Percentiles rank a stretch among this genome's conserved stretches.
These are phyloP conservation scores for Kwoniella heveanensis DNA, from an alignment of 768 basidiomycete genomes.

Conservation along the genomic window DNA sequence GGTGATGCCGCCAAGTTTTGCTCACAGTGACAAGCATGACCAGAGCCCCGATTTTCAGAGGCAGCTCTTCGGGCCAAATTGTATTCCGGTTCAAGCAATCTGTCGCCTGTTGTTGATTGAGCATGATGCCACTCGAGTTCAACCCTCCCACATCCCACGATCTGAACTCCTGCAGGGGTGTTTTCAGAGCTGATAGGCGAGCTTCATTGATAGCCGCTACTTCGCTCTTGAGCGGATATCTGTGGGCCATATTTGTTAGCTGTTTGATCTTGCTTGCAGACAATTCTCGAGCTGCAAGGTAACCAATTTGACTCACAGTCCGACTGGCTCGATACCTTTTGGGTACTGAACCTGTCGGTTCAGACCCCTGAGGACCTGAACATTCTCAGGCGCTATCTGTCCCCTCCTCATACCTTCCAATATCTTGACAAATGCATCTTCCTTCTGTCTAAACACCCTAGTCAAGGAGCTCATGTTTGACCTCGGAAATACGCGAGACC, in stretches of 20 bases:
- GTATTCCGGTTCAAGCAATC: conserved; percentile 37
- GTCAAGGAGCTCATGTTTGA: conserved; percentile 44
- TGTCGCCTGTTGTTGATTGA: conserved; percentile 32
- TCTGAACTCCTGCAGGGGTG: conserved; percentile 19
- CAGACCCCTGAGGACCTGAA: conserved; percentile 30
- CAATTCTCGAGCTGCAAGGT: too few species aligned
- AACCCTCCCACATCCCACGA: conserved; percentile 36
- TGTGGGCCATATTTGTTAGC: conserved; percentile 3
- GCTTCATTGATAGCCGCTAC: conserved; percentile 35
- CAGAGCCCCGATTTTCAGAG: conserved; percentile 43
- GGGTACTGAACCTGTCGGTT: conserved; percentile 34
- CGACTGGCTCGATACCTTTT: conserved; percentile 48
- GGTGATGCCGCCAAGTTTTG: not conserved
- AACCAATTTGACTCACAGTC: conserved; percentile 39
- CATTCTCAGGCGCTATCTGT: conserved; percentile 26
- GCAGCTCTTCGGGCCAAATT: conserved; percentile 30
- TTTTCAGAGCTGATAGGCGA: conserved; percentile 29
- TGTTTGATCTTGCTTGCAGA: too few species aligned
- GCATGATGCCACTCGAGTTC: conserved; percentile 32
- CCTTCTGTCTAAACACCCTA: conserved; percentile 54
- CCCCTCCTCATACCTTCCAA: conserved; percentile 55
- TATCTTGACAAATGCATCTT: conserved; percentile 49
- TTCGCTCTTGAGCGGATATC: conserved; percentile 42
- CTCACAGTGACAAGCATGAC: conserved; percentile 51
- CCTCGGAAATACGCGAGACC: conserved; percentile 41